Conservation (phyloP, 2,329 filamentous ascomycete genomes). For the Pyricularia sp. region DNA sequence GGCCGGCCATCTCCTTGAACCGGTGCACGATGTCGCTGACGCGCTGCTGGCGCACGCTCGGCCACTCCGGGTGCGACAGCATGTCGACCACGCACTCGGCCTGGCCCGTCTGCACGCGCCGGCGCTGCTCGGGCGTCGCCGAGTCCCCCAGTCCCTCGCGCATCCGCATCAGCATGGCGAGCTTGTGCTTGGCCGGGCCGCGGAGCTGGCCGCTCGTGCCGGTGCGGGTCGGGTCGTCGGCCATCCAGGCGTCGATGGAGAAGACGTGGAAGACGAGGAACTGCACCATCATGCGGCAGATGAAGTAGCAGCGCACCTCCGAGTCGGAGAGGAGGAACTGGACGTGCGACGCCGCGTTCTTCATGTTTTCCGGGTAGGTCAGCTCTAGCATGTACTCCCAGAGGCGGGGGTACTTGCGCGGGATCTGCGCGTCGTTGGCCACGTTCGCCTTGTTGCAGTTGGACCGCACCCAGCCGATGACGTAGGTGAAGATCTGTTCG, state of each 20-base stretch:
- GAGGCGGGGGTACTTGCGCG: conserved; percentile 9
- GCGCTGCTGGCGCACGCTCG: conserved; percentile 12
- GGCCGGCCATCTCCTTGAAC: conserved; percentile 23
- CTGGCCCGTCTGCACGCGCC: conserved; percentile 21
- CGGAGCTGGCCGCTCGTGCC: not conserved
- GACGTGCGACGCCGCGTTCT: conserved; percentile 18
- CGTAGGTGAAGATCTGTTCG: conserved; percentile 9
- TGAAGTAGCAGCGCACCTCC: conserved; percentile 18
- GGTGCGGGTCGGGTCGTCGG: not conserved
- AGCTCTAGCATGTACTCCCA: conserved; percentile 24
- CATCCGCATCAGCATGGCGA: not conserved
- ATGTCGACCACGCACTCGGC: conserved; percentile 20
- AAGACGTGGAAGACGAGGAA: conserved; percentile 23
- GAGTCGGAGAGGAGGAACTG: conserved; percentile 19
- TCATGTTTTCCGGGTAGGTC: conserved; percentile 13
- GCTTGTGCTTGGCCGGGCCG: not conserved
- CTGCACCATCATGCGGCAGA: conserved; percentile 23
- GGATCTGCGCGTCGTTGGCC: conserved; percentile 3
- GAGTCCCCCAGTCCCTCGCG: not conserved
- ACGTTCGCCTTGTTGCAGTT: conserved; percentile 6
- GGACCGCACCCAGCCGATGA: conserved; percentile 9
- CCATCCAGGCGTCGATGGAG: conserved; percentile 19
- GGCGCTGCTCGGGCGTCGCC: not conserved
- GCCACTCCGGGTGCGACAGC: conserved; percentile 16
- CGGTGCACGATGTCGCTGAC: conserved; percentile 11